These are phyloP conservation scores for Tetrahymena elliotti DNA, from an alignment of 73 alveolate genomes.

Conservation along the genomic window DNA sequence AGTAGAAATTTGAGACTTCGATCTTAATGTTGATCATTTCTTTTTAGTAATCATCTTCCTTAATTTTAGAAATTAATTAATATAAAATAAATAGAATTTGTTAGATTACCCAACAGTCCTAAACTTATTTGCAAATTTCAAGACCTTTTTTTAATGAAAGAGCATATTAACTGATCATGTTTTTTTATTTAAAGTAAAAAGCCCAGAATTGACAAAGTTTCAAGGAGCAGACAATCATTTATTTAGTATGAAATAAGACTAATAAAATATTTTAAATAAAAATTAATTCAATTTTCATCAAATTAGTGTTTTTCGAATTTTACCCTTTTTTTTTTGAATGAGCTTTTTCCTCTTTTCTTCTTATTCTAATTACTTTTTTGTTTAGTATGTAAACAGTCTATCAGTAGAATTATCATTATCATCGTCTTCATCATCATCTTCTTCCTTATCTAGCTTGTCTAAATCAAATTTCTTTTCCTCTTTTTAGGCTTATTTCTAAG, in stretches of 20 bases:
- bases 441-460: not conserved
- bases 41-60: not conserved
- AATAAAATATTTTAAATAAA: not conserved
- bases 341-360: not conserved
- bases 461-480: not conserved
- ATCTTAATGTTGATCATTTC: not conserved
- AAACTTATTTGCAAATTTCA: not conserved
- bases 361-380: not conserved
- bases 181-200: not conserved
- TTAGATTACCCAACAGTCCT: not conserved
- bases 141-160: not conserved
- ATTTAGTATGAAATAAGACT: not conserved
- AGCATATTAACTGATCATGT: not conserved
- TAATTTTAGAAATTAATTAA: not conserved
- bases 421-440: no score
- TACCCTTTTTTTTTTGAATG: not conserved
- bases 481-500: not conserved
- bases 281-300: not conserved
- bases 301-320: not conserved
- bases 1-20: not conserved
- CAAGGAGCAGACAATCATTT: not conserved
- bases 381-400: not conserved
- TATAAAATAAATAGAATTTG: not conserved
- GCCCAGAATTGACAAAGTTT: not conserved
- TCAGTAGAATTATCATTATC: not conserved